Percentiles rank a stretch among this genome's conserved stretches.
These are phyloP conservation scores for Coemansia umbellata DNA, from an alignment of 192 early-diverging fungal species.

Conservation along the genomic window DNA sequence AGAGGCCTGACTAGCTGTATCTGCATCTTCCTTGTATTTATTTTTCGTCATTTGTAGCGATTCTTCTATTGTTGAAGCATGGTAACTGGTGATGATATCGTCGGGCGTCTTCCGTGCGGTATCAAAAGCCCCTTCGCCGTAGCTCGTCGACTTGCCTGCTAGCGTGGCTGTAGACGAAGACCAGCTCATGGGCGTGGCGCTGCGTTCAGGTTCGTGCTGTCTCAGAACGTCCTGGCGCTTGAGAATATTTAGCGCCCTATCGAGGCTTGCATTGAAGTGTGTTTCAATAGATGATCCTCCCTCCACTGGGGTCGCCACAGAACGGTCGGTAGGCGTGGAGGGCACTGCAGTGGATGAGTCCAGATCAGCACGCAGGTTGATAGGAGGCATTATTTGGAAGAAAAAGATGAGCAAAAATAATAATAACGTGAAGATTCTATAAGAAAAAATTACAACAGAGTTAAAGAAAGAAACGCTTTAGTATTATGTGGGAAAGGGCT, in stretches of 20 bases:
- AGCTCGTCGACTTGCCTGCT: background rate
- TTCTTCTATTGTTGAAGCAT: too few species aligned
- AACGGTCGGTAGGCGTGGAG: slow-evolving; percentile 28
- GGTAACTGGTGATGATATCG: slow-evolving; percentile 32
- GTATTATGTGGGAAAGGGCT: background rate
- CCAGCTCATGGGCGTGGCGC: slow-evolving; percentile 29
- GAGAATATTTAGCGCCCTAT: slow-evolving; percentile 36
- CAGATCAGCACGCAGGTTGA: slow-evolving; percentile 11
- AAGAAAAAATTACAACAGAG: slow-evolving; percentile 1
- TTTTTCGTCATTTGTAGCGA: too few species aligned
- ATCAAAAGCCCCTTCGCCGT: background rate
- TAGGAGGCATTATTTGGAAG: slow-evolving; percentile 3
- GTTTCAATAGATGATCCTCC: slow-evolving; percentile 15
- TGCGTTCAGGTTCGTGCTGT: slow-evolving; percentile 10
- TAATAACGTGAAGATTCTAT: background rate
- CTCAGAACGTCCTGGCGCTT: too few species aligned
- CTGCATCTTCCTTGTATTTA: too few species aligned
- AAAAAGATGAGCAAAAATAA: slow-evolving; percentile 2
- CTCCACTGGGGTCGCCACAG: slow-evolving; percentile 2
- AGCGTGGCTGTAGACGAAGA: slow-evolving; percentile 13
- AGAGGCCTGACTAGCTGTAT: background rate
- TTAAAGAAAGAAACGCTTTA: background rate
- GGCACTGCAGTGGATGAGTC: slow-evolving; percentile 33
- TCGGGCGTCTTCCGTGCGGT: slow-evolving; percentile 7
- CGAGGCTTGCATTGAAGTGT: slow-evolving; percentile 50